Evolutionary conservation across 179 eudicot genomes (phyloP).

Genomic region (Amaranthus tricolor): DNA sequence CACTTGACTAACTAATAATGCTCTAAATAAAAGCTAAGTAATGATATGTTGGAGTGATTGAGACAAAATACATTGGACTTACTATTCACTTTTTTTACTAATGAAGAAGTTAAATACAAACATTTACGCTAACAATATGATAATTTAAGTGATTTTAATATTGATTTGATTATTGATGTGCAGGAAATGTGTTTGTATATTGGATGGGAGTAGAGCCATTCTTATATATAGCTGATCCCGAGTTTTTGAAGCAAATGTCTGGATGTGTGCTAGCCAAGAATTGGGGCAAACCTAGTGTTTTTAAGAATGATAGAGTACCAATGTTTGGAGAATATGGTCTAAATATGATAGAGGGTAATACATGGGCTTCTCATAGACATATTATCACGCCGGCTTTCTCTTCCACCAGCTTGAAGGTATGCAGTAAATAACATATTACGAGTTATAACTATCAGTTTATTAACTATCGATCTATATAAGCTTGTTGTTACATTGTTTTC

Average conservation of each 20-base stretch:
- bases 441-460: too few relatives aligned
- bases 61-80: too few relatives aligned
- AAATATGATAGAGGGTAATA: conserved; percentile 66
- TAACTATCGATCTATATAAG: too few relatives aligned
- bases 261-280: conserved; percentile 54
- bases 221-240: conserved; percentile 69
- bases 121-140: too few relatives aligned
- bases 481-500: too few relatives aligned
- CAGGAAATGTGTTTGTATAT: conserved; percentile 78
- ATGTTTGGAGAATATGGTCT: conserved; percentile 82
- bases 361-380: conserved; percentile 84
- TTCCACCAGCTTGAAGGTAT: conserved; percentile 64
- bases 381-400: conserved; percentile 79
- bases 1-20: too few relatives aligned
- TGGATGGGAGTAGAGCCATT: conserved; percentile 96
- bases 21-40: too few relatives aligned
- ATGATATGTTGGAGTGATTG: too few relatives aligned
- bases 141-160: too few relatives aligned
- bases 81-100: too few relatives aligned
- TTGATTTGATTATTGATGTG: neutral
- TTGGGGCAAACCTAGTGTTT: conserved; percentile 90
- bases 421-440: too few relatives aligned
- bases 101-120: too few relatives aligned
- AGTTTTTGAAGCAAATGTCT: conserved; percentile 61
- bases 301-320: conserved; percentile 59